Conservation (phyloP, 306 rosid genomes). For the Quercus dentata region DNA sequence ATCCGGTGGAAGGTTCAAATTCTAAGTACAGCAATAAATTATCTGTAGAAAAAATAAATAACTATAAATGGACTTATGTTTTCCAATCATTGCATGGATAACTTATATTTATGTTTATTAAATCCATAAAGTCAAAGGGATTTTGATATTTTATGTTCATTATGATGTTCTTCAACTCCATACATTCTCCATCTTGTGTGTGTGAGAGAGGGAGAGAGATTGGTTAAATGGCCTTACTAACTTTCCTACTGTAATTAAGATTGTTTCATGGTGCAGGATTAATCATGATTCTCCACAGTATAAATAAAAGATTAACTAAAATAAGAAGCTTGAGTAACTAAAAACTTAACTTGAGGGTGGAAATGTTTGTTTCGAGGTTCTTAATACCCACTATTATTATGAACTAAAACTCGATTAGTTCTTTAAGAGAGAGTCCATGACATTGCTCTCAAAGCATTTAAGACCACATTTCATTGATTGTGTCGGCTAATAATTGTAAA, state of each 20-base stretch:
- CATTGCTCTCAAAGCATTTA: slow-evolving; percentile 8
- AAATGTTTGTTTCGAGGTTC: not conserved
- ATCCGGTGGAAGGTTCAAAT: too few relatives aligned
- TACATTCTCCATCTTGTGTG: too few relatives aligned
- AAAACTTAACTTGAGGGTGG: not conserved
- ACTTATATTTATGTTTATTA: not conserved
- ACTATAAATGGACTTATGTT: not conserved
- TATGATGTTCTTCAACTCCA: too few relatives aligned
- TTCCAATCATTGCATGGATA: not conserved
- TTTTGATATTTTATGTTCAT: too few relatives aligned
- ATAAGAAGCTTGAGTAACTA: too few relatives aligned
- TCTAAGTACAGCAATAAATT: not conserved
- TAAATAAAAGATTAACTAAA: too few relatives aligned
- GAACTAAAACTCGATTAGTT: slow-evolving; percentile 8
- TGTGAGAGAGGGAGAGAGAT: too few relatives aligned
- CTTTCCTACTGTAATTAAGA: too few relatives aligned
- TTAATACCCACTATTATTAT: not conserved
- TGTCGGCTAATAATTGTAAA: slow-evolving; percentile 37
- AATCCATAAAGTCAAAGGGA: too few relatives aligned
- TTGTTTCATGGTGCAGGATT: too few relatives aligned
- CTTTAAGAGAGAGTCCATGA: slow-evolving; percentile 8
- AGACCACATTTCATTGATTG: slow-evolving; percentile 10
- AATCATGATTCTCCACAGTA: too few relatives aligned
- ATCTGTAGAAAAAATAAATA: not conserved
- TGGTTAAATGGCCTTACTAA: too few relatives aligned